Evolutionary conservation across 2,329 filamentous ascomycete species (phyloP).

Genomic region (Uncinocarpus reesii): DNA sequence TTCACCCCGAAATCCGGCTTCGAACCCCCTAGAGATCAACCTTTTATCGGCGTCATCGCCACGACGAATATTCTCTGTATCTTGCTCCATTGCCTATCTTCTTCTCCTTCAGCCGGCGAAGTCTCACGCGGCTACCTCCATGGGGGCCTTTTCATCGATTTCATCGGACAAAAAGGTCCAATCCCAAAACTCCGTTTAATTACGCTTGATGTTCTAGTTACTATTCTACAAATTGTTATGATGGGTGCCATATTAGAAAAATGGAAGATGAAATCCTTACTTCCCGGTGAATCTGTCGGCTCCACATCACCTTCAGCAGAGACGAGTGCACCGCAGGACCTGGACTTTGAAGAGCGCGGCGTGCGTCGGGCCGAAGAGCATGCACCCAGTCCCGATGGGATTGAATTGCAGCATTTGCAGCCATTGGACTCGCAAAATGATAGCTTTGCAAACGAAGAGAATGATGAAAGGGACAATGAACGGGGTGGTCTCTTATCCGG

Average conservation of each 20-base stretch:
- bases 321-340: conserved; percentile 38
- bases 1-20: conserved; percentile 50
- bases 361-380: conserved; percentile 21
- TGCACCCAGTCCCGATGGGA: conserved; percentile 26
- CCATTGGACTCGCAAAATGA: conserved; percentile 15
- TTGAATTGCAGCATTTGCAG: conserved; percentile 33
- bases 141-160: conserved; percentile 54
- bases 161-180: conserved; percentile 52
- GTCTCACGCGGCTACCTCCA: conserved; percentile 47
- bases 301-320: conserved; percentile 19
- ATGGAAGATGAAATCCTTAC: conserved; percentile 35
- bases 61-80: conserved; percentile 47
- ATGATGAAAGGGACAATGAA: conserved; percentile 22
- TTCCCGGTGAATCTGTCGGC: conserved; percentile 7
- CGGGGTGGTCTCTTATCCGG: conserved; percentile 11
- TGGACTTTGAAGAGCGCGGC: conserved; percentile 52
- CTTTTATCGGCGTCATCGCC: conserved; percentile 46
- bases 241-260: conserved; percentile 46
- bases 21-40: conserved; percentile 41
- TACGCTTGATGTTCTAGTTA: conserved; percentile 44
- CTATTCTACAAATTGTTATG: conserved; percentile 48
- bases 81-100: conserved; percentile 46
- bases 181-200: conserved; percentile 45
- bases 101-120: conserved; percentile 44
- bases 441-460: neutral